Evolutionary conservation across 2,329 filamentous ascomycete species (phyloP).

Genomic region (Pseudocercospora crystallina): DNA sequence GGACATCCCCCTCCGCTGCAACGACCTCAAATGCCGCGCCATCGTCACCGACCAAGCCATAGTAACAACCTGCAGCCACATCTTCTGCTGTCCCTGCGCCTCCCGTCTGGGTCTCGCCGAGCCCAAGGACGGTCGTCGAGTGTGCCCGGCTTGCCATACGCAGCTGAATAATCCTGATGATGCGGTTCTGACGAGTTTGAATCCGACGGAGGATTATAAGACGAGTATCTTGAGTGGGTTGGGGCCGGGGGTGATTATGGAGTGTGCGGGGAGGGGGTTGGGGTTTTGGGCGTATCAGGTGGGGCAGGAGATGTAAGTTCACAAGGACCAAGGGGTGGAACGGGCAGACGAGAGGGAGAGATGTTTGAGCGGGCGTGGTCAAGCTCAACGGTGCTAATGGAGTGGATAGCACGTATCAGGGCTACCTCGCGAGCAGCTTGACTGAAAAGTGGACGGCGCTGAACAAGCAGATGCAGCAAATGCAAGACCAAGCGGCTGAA

Average conservation of each 20-base stretch:
- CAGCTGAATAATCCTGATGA: slow-evolving; percentile 71
- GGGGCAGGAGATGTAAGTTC: slow-evolving; percentile 74
- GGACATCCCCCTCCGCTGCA: slow-evolving; percentile 77
- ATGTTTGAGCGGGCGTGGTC: too few relatives aligned
- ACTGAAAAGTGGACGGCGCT: slow-evolving; percentile 69
- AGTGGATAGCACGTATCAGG: slow-evolving; percentile 68
- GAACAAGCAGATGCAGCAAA: slow-evolving; percentile 67
- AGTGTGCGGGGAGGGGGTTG: slow-evolving; percentile 76
- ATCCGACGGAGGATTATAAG: slow-evolving; percentile 85
- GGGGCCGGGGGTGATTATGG: slow-evolving; percentile 78
- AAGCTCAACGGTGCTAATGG: slow-evolving; percentile 19
- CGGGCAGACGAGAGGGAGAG: too few relatives aligned
- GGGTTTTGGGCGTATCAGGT: slow-evolving; percentile 87
- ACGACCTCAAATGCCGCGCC: slow-evolving; percentile 71
- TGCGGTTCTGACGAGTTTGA: slow-evolving; percentile 68
- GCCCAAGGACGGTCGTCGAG: slow-evolving; percentile 52
- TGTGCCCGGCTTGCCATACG: slow-evolving; percentile 75
- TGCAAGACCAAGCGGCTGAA: slow-evolving; percentile 71
- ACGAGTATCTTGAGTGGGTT: slow-evolving; percentile 81
- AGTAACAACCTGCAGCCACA: slow-evolving; percentile 89
- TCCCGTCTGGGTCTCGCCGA: slow-evolving; percentile 61
- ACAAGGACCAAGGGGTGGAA: too few relatives aligned
- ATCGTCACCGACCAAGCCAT: slow-evolving; percentile 70
- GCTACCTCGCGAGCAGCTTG: slow-evolving; percentile 69
- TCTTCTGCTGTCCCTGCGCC: slow-evolving; percentile 79